A percentile compares a stretch with the other conserved stretches of the same genome.
phyloP scores from a whole-genome alignment of 192 early-diverging fungal genomes.

The Geranomyces michiganensis region DNA sequence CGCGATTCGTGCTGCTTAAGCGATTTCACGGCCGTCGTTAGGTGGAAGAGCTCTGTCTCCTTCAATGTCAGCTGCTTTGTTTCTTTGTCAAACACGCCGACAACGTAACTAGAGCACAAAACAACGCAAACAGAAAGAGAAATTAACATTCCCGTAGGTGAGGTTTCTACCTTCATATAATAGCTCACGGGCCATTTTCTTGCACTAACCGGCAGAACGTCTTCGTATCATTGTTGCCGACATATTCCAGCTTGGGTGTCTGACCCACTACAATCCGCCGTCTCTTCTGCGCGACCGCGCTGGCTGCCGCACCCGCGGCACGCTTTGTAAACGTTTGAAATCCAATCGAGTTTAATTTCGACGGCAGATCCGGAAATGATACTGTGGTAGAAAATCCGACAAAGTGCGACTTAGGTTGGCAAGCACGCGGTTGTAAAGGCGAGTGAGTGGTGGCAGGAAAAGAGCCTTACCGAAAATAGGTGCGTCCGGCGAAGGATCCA shows the following conservation, averaged over 20 bases:
- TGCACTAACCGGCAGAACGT: conserved; percentile 24
- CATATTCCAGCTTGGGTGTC: conserved; percentile 75
- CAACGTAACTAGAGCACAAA: conserved; percentile 62
- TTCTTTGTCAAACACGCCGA: conserved; percentile 78
- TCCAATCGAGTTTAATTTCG: conserved; percentile 11
- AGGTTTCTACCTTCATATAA: too few species aligned
- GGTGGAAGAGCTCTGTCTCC: conserved; percentile 64
- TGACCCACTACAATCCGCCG: conserved; percentile 63
- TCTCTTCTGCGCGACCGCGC: conserved; percentile 19
- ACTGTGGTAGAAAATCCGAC: conserved; percentile 9
- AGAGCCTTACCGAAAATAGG: background rate
- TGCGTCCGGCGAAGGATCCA: background rate
- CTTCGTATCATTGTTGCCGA: conserved; percentile 52
- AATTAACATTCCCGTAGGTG: background rate
- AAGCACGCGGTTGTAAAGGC: background rate
- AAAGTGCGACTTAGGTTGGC: background rate
- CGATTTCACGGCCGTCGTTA: conserved; percentile 73
- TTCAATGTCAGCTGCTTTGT: conserved; percentile 71
- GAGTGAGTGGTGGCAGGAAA: background rate
- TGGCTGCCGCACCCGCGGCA: background rate
- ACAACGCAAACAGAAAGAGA: background rate
- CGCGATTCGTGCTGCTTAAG: conserved; percentile 54
- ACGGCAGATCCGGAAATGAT: conserved; percentile 27
- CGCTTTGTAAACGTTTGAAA: conserved; percentile 13
- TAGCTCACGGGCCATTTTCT: too few species aligned